Evolutionary conservation across 2,329 filamentous ascomycete species (phyloP).

Genomic region (Botryotinia globosa): DNA sequence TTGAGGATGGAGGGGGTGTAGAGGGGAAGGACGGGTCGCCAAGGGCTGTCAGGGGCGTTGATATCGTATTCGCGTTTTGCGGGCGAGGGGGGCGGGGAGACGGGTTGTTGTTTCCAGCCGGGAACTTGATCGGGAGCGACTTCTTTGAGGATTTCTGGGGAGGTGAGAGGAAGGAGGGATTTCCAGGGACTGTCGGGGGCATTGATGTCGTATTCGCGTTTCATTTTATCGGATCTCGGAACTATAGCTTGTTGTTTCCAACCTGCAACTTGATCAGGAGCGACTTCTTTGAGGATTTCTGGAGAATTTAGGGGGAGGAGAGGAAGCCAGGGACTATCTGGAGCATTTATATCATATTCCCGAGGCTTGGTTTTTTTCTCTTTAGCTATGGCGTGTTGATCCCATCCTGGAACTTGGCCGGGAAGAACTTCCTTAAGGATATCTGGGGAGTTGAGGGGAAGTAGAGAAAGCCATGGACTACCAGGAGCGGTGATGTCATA

Average conservation of each 20-base stretch:
- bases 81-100: not conserved
- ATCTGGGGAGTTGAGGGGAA: not conserved
- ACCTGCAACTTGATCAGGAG: not conserved
- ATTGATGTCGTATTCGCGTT: slow-evolving; percentile 1
- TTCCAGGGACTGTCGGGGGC: not conserved
- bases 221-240: not conserved
- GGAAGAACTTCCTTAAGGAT: not conserved
- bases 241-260: not conserved
- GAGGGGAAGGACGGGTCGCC: not conserved
- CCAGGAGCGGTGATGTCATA: not conserved
- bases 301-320: not conserved
- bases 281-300: not conserved
- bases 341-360: not conserved
- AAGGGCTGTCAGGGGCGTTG: not conserved
- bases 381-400: slow-evolving; percentile 8
- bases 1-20: not conserved
- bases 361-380: not conserved
- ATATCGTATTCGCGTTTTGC: slow-evolving; percentile 6
- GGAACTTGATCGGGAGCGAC: not conserved
- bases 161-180: not conserved
- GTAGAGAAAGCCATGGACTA: not conserved
- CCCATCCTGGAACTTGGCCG: slow-evolving; percentile 2
- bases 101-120: not conserved
- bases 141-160: slow-evolving; percentile 4
- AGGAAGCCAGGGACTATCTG: not conserved